Base-by-base conservation (phyloP, 495 filamentous ascomycete species). In the Penicillium pancosmium region DNA sequence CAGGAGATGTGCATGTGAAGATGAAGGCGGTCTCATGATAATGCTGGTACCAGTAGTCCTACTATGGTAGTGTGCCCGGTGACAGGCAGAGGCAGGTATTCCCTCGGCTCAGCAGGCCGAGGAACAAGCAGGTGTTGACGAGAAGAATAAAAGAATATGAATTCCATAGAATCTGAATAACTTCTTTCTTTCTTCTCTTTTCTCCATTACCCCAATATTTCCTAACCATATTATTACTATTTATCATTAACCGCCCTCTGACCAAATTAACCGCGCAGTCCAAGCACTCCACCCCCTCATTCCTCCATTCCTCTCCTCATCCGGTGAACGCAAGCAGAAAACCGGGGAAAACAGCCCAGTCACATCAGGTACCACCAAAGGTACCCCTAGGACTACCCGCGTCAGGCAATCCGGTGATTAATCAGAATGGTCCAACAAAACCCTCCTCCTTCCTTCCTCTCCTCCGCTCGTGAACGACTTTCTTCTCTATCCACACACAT, bases 401-500 rank as follows among this genome's bases (percentile, higher is more conserved):
- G 19, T 50, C 13, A 23, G 35, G 46, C 53, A 51, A 44, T 18
- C 41, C 41, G 41, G 41, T 44, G 46, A 48, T 48, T 27, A 48
- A 27, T 56, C 35, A 41, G 41, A 54, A 44, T 44, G 41, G 41
- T 19, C 3, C 60, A 50, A 59, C 54, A 64, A 61, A 56, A 52
- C 49, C 49, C 63, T 48, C 60, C 68, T 23, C 61, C 63, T 43
- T 59, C 71, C 49, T 56, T 66, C 34, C 47, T 63, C 16, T 60
- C 70, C 34, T 53, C 61, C 56, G 71, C 74, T 18, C 61, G 57
- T 52, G 60, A 69, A 46, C 77, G 78, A 70, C 73, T 81, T 46
- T 68, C 72, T 6, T 71, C 73, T 25, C 58, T 81, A 58, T 71
- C 73, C 16, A 64, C 71, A 40, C 78, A 81, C 68, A 79, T 79